Conservation (phyloP, 768 basidiomycete species). For the Rhodosporidiobolus odoratus region DNA sequence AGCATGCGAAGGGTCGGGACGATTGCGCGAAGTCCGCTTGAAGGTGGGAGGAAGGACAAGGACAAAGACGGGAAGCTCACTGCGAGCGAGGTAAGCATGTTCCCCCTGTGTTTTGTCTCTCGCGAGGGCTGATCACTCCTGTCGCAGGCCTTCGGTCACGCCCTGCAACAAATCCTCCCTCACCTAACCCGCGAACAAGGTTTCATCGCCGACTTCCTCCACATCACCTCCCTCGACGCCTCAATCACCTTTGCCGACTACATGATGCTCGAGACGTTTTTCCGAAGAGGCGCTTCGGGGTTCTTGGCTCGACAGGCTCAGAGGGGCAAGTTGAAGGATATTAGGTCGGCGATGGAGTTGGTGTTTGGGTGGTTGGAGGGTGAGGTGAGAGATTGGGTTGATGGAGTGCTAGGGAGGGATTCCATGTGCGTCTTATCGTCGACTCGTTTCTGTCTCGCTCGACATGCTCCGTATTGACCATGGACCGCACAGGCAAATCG, state of each 20-base stretch:
- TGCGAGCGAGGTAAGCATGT: conserved; percentile 64
- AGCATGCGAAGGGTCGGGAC: conserved; percentile 77
- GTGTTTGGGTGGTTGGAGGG: conserved; percentile 87
- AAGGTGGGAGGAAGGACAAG: conserved; percentile 43
- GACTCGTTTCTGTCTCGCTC: background rate
- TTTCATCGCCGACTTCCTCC: conserved; percentile 85
- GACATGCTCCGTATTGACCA: background rate
- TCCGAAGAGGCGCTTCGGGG: conserved; percentile 78
- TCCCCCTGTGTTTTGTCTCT: background rate
- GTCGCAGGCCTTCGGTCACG: conserved; percentile 63
- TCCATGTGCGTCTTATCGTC: conserved; percentile 56
- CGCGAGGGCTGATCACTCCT: background rate
- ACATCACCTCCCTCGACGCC: conserved; percentile 71
- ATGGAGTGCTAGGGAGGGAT: conserved; percentile 68
- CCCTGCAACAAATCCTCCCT: conserved; percentile 68
- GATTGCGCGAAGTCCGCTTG: conserved; percentile 67
- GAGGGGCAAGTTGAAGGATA: conserved; percentile 47
- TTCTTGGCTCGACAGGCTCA: conserved; percentile 56
- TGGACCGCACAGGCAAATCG: conserved; percentile 60
- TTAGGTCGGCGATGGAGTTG: conserved; percentile 83
- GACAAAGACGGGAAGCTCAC: conserved; percentile 56
- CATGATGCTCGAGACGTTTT: conserved; percentile 87
- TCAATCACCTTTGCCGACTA: conserved; percentile 87
- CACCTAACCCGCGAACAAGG: conserved; percentile 76
- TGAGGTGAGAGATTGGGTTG: conserved; percentile 80